Evolutionary conservation across 2,329 filamentous ascomycete species (phyloP), one percentile per base, ranked within the genome.

Genomic region (Xylariaceae sp.): DNA sequence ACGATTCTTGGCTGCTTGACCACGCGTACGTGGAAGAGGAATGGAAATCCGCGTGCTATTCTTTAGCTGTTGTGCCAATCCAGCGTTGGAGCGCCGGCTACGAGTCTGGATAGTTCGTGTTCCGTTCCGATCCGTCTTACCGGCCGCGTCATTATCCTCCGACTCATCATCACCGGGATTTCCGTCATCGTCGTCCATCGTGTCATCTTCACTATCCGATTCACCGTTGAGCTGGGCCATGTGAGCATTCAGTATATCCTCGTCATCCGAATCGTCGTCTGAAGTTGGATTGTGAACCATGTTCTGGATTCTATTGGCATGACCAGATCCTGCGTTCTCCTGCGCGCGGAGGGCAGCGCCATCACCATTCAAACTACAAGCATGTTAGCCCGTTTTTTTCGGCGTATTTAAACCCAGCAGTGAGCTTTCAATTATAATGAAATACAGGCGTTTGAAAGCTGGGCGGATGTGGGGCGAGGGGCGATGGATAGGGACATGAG

Each of bases 261-360:
- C 34, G 30, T 44, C 49, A 17, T 11, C n/a, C 23, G 23, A 30
- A 23, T 55, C 35, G 39, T 34, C 30, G 13, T 47, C 51, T 50
- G 11, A 51, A 34, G 17, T 6, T 44, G 34, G 5, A 48, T 18
- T 15, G 18, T 34, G 47, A 2, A 5, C 42, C n/a, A n/a, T 17
- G n/a, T 51, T 49, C 51, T 51, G 51, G 7, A 5, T 11, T 13
- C 17, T 13, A 34, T 61, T 35, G 34, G 13, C n/a, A 6, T 37
- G n/a, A 45, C 55, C 42, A 55, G 53, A n/a, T 18, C 11, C 49
- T 34, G n/a, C 53, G 10, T 53, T 48, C 30, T 60, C 39, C 59
- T 54, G 34, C 0, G 23, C 13, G 9, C 13, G 13, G 23, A 13
- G 34, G 3, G 15, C 8, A 9, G 34, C 23, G 47, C 15, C 15